phyloP scores from a whole-genome alignment of 176 grass and related monocot genomes.

The Puya raimondii region DNA sequence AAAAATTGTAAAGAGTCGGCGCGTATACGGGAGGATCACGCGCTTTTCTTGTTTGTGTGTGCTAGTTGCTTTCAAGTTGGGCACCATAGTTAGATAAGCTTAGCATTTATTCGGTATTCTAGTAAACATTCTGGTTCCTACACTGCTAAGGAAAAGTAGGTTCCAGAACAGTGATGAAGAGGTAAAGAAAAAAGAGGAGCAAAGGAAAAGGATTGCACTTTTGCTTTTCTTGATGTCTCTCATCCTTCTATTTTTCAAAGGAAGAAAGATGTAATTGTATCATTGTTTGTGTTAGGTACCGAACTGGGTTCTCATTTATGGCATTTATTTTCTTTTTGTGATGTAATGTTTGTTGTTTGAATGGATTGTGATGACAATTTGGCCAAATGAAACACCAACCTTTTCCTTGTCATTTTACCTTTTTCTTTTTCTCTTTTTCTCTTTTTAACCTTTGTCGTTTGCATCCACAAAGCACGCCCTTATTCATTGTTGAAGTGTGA shows the following conservation, averaged over 20 bases:
- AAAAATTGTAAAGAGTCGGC: conserved; percentile 67
- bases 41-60: not conserved
- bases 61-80: not conserved
- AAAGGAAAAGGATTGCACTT: not conserved
- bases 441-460: too few species aligned
- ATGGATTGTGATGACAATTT: too few species aligned
- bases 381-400: too few species aligned
- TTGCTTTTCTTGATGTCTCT: not conserved
- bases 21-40: not conserved
- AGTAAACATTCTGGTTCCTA: not conserved
- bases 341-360: too few species aligned
- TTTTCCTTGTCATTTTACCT: too few species aligned
- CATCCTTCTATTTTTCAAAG: not conserved
- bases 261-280: not conserved
- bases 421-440: too few species aligned
- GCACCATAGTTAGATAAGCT: not conserved
- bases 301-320: not conserved
- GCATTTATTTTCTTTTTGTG: not conserved
- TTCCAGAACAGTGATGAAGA: conserved; percentile 6
- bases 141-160: not conserved
- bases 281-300: not conserved
- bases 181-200: not conserved
- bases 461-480: too few species aligned
- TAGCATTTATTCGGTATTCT: not conserved
- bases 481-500: too few species aligned